Percentiles rank a stretch among this genome's conserved stretches.
phyloP scores from a whole-genome alignment of 176 grass and related monocot genomes.

The Avena eriantha region DNA sequence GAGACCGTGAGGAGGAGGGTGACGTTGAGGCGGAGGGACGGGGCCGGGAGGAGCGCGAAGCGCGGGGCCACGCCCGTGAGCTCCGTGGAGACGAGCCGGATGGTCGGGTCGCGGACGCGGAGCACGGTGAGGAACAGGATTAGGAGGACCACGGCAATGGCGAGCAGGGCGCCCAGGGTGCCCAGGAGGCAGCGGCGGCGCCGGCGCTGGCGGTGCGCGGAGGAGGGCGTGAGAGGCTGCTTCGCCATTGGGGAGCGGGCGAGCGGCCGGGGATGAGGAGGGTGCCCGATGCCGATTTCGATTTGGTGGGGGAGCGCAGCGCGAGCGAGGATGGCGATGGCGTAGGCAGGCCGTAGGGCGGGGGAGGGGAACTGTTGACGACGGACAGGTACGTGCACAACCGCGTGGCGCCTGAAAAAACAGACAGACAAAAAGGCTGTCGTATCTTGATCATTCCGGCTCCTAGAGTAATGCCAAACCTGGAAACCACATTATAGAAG shows the following conservation, averaged over 20 bases:
- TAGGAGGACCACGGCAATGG: constrained; percentile 36
- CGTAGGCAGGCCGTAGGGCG: neutral
- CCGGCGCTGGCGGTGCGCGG: neutral
- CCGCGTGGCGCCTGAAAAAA: neutral
- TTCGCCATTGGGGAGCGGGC: neutral
- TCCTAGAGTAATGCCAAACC: neutral
- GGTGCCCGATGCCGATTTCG: neutral
- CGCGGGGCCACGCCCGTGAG: constrained; percentile 51
- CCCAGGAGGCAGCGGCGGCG: neutral
- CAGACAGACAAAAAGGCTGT: neutral
- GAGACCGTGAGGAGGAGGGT: constrained; percentile 58
- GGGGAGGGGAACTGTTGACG: constrained; percentile 4
- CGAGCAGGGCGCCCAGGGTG: neutral
- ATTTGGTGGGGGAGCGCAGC: neutral
- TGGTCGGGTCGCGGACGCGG: constrained; percentile 51
- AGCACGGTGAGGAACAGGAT: constrained; percentile 71
- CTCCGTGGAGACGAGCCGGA: constrained; percentile 43
- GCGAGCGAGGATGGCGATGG: neutral
- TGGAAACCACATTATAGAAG: no score
- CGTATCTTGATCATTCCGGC: neutral
- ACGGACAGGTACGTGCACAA: neutral
- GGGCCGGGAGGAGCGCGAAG: constrained; percentile 33
- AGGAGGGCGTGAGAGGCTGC: neutral
- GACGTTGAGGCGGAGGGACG: constrained; percentile 53
- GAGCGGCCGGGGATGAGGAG: neutral